Evolutionary conservation across 129 eudicot genomes (phyloP).

Genomic region (Centrapalus pauciflorus): DNA sequence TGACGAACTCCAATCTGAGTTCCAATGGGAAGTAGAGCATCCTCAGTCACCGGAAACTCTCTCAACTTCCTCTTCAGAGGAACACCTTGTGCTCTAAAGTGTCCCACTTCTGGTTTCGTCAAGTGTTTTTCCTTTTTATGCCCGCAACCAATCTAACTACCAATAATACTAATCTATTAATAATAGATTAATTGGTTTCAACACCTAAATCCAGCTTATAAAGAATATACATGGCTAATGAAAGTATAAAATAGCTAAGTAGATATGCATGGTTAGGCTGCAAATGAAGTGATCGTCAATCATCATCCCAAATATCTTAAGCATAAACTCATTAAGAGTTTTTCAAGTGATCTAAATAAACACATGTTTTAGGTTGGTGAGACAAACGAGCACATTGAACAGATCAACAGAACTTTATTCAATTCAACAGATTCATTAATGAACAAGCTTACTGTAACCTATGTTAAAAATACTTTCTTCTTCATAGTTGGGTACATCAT

Average conservation of each 20-base stretch:
- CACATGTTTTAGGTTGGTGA: background rate
- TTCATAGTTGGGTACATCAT: background rate
- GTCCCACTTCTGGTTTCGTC: constrained; percentile 95
- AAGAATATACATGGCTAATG: background rate
- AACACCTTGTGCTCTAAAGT: constrained; percentile 94
- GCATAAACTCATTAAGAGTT: background rate
- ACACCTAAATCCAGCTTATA: background rate
- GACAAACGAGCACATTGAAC: background rate
- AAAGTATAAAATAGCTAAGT: too few relatives aligned
- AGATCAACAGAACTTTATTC: background rate
- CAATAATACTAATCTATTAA: constrained; percentile 12
- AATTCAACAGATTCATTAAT: background rate
- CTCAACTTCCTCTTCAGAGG: constrained; percentile 92
- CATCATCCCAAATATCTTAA: background rate
- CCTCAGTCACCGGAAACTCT: constrained; percentile 96
- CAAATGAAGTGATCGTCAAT: background rate
- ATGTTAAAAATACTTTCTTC: background rate
- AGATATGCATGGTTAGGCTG: too few relatives aligned
- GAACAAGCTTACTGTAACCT: background rate
- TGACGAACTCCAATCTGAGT: constrained; percentile 85
- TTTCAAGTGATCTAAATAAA: background rate
- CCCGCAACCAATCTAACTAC: constrained; percentile 81
- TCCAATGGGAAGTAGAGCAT: constrained; percentile 92
- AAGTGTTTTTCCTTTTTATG: constrained; percentile 93
- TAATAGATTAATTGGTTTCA: background rate